phyloP scores from a whole-genome alignment of 2,329 filamentous ascomycete genomes.

The Aspergillus floridensis region DNA sequence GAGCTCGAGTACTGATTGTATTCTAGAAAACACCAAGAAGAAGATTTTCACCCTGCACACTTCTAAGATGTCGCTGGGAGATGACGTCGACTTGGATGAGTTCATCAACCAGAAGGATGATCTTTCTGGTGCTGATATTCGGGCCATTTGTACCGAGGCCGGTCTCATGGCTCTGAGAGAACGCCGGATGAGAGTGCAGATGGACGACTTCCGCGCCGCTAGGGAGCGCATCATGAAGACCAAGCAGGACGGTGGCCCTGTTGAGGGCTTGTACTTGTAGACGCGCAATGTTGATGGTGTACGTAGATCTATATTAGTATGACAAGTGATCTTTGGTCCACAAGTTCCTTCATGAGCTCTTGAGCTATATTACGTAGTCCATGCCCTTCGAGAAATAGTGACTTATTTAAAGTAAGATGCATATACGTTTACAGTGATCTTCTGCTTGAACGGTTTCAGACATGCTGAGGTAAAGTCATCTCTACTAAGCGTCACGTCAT shows the following conservation, averaged over 20 bases:
- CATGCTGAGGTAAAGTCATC: too few relatives aligned
- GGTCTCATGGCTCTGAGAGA: slow-evolving; percentile 92
- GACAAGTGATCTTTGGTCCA: slow-evolving; percentile 8
- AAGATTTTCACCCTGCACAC: slow-evolving; percentile 99
- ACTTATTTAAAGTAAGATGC: too few relatives aligned
- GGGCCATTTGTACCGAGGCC: slow-evolving; percentile 97
- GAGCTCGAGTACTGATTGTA: slow-evolving; percentile 21
- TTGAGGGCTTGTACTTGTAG: slow-evolving; percentile 95
- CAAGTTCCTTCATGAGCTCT: slow-evolving; percentile 26
- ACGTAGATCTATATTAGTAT: slow-evolving; percentile 10
- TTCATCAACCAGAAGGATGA: slow-evolving; percentile 99
- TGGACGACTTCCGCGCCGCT: slow-evolving; percentile 94
- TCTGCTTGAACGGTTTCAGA: too few relatives aligned
- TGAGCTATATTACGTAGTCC: background rate
- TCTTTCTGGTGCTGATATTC: slow-evolving; percentile 94
- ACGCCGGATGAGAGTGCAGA: slow-evolving; percentile 95
- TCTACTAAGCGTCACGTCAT: background rate
- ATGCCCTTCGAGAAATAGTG: too few relatives aligned
- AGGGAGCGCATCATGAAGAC: slow-evolving; percentile 95
- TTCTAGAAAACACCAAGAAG: slow-evolving; percentile 76
- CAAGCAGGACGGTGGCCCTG: slow-evolving; percentile 94
- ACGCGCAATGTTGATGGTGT: slow-evolving; percentile 14
- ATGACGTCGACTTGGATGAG: slow-evolving; percentile 97
- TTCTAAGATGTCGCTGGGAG: slow-evolving; percentile 94
- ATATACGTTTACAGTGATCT: too few relatives aligned